Percentiles rank a stretch among this genome's conserved stretches.
These are phyloP conservation scores for Wickerhamomyces bovis DNA, from an alignment of 805 yeast genomes.

Conservation along the genomic window DNA sequence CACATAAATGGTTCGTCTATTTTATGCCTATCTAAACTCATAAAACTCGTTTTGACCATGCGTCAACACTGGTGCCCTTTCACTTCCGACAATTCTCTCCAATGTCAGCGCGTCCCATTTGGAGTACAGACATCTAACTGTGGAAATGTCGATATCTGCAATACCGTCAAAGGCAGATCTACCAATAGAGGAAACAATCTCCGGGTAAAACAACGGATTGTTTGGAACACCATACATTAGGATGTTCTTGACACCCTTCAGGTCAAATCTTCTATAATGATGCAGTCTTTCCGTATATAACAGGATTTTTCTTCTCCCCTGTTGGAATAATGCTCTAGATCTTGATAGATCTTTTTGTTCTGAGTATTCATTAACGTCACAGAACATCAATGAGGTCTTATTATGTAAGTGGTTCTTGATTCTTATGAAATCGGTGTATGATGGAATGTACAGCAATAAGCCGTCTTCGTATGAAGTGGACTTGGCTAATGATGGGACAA, in stretches of 20 bases:
- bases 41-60: conserved; percentile 68
- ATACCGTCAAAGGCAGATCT: conserved; percentile 43
- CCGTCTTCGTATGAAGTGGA: conserved; percentile 65
- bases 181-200: conserved; percentile 65
- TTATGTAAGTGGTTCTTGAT: conserved; percentile 55
- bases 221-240: conserved; percentile 80
- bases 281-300: conserved; percentile 94
- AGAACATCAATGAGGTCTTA: conserved; percentile 59
- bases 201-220: conserved; percentile 79
- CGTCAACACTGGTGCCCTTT: conserved; percentile 61
- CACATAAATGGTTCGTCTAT: not conserved
- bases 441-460: conserved; percentile 72
- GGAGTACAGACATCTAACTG: conserved; percentile 59
- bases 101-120: conserved; percentile 75
- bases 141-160: conserved; percentile 50
- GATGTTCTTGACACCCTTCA: conserved; percentile 78
- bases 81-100: conserved; percentile 80
- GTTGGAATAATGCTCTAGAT: conserved; percentile 62
- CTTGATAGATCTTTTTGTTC: conserved; percentile 63
- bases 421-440: conserved; percentile 80
- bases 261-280: conserved; percentile 79
- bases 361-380: conserved; percentile 79
- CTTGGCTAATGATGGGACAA: conserved; percentile 63
- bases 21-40: conserved; percentile 42
- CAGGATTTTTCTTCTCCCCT: conserved; percentile 57